Conservation (phyloP, 306 rosid genomes). For the Citrullus amarus region DNA sequence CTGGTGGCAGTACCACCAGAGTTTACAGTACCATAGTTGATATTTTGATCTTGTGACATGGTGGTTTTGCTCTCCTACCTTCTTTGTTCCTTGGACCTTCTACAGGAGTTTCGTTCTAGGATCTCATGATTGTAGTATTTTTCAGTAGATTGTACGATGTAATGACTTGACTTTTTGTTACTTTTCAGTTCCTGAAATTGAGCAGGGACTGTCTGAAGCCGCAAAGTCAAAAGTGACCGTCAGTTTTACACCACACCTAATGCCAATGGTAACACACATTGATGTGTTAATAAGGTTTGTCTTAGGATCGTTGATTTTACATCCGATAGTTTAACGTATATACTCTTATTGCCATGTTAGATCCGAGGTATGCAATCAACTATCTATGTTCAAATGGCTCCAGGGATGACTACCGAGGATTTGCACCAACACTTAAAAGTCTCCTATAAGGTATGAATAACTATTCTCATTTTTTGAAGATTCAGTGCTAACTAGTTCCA, state of each 20-base stretch:
- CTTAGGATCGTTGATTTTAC: background rate
- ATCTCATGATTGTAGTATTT: background rate
- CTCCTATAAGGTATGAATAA: constrained; percentile 49
- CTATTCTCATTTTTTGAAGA: constrained; percentile 6
- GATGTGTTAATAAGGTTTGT: background rate
- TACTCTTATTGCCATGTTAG: constrained; percentile 23
- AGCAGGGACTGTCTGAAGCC: constrained; percentile 83
- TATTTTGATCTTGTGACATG: background rate
- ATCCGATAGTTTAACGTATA: background rate
- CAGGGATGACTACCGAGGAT: constrained; percentile 57
- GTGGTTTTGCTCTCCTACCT: background rate
- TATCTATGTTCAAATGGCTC: constrained; percentile 81
- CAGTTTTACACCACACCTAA: constrained; percentile 89
- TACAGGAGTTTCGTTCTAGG: background rate
- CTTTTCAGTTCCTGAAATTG: constrained; percentile 78
- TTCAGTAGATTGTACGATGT: background rate
- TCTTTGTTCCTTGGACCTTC: background rate
- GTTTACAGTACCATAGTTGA: background rate
- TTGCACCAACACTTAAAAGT: constrained; percentile 51
- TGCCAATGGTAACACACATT: constrained; percentile 63
- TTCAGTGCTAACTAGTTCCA: background rate
- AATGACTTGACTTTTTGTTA: constrained; percentile 10
- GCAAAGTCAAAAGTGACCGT: constrained; percentile 59
- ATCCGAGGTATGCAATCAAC: constrained; percentile 95
- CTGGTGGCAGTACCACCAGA: background rate